Base-by-base conservation (phyloP, 495 filamentous ascomycete genomes). In the Neurospora cerealis region DNA sequence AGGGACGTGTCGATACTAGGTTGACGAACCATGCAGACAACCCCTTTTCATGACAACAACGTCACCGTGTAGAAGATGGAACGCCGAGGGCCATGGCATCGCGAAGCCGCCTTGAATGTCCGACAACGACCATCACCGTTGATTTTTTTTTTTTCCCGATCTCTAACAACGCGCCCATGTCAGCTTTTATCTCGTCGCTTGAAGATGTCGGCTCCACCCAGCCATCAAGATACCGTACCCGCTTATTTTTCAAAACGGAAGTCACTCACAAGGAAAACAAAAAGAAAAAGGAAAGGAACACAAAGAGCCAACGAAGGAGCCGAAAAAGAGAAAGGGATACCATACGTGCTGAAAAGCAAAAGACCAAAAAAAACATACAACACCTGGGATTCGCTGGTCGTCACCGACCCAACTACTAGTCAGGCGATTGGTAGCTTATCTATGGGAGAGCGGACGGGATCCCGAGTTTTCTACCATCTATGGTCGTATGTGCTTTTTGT, bases 381-480 rank as follows among this genome's bases (percentile, higher is more conserved):
- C 80, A 83, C 79, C 78, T 73, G 75, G 81, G 71, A 79, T 82
- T 83, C 81, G 78, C 81, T 77, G 77, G 77, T 83, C 78, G 78
- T 83, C 81, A 81, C 79, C 80, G 77, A 81, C 81, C 76, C 74
- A 76, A 77, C 74, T 83, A 81, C 78, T 83, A 79, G 46, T 54
- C 46, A 24, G 46, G 46, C 46, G 10, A 24, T 28, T 28, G 21
- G 10, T 28, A 28, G 10, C 46, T 54, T 54, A 76, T 78, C 79
- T 81, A 84, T 80, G 83, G 83, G 81, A 83, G 84, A 86, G 83
- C 85, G 82, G 83, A 86, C 83, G 83, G 84, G 84, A 83, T 83
- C 80, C 84, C 85, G 82, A 81, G 77, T 80, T 80, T 74, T 84
- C 83, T 75, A 78, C 39, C 78, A 78, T 76, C 72, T 86, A 78